Evolutionary conservation across 192 early-diverging fungal species (phyloP), one percentile per base, ranked within the genome.

Genomic region (Coemansia erecta): DNA sequence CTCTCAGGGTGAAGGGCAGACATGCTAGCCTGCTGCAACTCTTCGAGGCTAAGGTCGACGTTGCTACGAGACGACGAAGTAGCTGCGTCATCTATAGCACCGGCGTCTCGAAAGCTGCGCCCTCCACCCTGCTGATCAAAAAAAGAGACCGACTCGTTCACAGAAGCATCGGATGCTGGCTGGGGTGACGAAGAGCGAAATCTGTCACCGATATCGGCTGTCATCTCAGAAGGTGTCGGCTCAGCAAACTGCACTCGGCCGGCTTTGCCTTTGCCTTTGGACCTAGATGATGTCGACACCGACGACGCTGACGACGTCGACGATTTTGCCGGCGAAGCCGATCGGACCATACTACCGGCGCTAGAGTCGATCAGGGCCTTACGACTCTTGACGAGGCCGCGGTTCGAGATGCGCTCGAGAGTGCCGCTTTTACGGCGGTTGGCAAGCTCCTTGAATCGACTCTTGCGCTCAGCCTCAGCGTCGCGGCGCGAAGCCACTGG

Each of bases 401-500:
- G 60, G 65, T 68, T 68, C 28, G 69, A 72, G 31, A 78, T 78
- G 15, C 63, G 61, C 58, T 67, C 75, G 8, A 78, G 68, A 11
- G 75, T 78, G 24, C 75, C 75, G 45, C 75, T 78, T 65, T 78
- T 78, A 43, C 75, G 68, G n/a, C 75, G 61, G 49, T 64, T 61
- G 4, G 74, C 74, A 24, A 68, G 58, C 49, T 77, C 68, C 46
- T 52, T 58, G 44, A 71, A 70, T 10, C 64, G 74, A 4, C 44
- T 66, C 43, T 59, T 63, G 44, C 68, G 68, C 48, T 71, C 68
- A 8, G 52, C 40, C 40, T 76, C 67, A 1, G 68, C 24, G 18
- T 77, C 73, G 2, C 52, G 60, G 2, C 60, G 60, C 11, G 60
- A 57, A 14, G 55, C 39, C 0, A 51, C 64, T 15, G 35, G 56